These are phyloP conservation scores for Hericium rajendrae DNA, from an alignment of 768 basidiomycete species.

Conservation along the genomic window DNA sequence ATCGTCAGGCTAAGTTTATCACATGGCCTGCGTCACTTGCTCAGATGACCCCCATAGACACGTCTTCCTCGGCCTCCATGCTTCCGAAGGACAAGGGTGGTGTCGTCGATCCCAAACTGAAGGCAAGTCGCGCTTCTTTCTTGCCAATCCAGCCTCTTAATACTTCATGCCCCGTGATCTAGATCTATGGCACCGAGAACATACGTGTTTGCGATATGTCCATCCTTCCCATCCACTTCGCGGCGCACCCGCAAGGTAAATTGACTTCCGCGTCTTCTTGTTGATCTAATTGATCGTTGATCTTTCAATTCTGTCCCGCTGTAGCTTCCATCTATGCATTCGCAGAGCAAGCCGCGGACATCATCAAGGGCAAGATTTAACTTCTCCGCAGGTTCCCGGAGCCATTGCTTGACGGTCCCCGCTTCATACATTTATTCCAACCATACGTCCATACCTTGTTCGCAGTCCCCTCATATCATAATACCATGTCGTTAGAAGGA, in stretches of 20 bases:
- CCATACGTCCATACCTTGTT: too few relatives aligned
- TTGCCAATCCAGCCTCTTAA: neutral
- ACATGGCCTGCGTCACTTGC: neutral
- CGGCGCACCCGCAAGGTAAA: constrained; percentile 31
- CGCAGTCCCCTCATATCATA: too few relatives aligned
- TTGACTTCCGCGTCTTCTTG: constrained; percentile 5
- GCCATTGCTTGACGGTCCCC: too few relatives aligned
- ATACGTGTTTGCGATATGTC: constrained; percentile 49
- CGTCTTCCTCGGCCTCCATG: constrained; percentile 17
- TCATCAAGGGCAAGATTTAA: constrained; percentile 3
- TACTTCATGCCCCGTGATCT: neutral
- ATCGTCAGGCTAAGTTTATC: neutral
- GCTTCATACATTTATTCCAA: too few relatives aligned
- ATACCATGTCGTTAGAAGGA: too few relatives aligned
- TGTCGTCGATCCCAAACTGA: constrained; percentile 13
- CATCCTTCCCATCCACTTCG: constrained; percentile 44
- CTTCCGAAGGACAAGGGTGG: constrained; percentile 14
- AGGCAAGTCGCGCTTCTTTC: neutral
- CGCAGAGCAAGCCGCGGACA: constrained; percentile 10
- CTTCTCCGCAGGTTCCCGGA: too few relatives aligned
- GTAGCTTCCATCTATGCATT: constrained; percentile 11
- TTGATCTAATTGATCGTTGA: too few relatives aligned
- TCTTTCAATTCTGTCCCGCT: neutral
- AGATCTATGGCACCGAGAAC: constrained; percentile 29
- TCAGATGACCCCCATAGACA: neutral